Evolutionary conservation across 1,139 yeast genomes (phyloP).

Genomic region (Saccharomyces hybrid): DNA sequence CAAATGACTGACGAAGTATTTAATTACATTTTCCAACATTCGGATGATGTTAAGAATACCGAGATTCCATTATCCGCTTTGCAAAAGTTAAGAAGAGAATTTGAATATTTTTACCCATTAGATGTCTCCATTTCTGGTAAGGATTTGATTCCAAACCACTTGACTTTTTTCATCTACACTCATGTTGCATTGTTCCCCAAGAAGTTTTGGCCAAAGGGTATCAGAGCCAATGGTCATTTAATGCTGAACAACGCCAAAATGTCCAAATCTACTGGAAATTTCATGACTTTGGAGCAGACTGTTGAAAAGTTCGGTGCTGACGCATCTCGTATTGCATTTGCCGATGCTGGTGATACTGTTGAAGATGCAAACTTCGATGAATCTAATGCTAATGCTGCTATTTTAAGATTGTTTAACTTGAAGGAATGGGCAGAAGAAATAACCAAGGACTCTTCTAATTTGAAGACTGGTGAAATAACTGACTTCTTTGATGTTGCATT

Average conservation of each 20-base stretch:
- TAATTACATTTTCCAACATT: constrained; percentile 79
- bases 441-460: constrained; percentile 39
- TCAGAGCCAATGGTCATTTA: constrained; percentile 93
- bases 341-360: constrained; percentile 96
- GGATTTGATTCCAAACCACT: constrained; percentile 94
- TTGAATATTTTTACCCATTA: constrained; percentile 91
- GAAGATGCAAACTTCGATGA: constrained; percentile 99
- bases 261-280: constrained; percentile 98
- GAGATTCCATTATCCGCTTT: constrained; percentile 64
- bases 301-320: constrained; percentile 93
- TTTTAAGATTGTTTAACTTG: constrained; percentile 81
- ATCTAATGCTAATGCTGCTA: constrained; percentile 93
- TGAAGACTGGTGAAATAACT: constrained; percentile 61
- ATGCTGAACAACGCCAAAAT: constrained; percentile 93
- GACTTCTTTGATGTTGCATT: constrained; percentile 82
- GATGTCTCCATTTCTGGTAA: constrained; percentile 91
- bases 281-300: constrained; percentile 81
- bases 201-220: constrained; percentile 87
- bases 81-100: constrained; percentile 77
- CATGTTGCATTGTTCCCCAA: constrained; percentile 92
- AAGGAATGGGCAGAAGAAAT: constrained; percentile 93
- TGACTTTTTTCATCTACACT: constrained; percentile 88
- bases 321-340: constrained; percentile 93
- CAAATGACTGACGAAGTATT: constrained; percentile 91
- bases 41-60: constrained; percentile 45